Conservation (phyloP, 1,284 basidiomycete species). For the Cryptococcus maquisensis region DNA sequence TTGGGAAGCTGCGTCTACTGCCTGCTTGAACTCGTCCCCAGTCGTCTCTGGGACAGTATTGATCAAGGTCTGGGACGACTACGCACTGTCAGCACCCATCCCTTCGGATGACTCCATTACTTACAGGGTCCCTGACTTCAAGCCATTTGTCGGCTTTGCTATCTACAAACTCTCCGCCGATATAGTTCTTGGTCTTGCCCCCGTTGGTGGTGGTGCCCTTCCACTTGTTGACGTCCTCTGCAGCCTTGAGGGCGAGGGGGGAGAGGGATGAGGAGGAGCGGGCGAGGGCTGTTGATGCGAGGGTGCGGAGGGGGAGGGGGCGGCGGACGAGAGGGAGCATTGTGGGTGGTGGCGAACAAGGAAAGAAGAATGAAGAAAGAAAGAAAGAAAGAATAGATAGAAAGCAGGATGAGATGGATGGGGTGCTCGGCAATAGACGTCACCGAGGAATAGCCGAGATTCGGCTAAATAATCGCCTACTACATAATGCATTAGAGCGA, state of each 20-base stretch:
- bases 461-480: too few species aligned
- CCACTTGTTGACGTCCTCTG: constrained; percentile 55
- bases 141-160: constrained; percentile 73
- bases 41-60: constrained; percentile 88
- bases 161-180: constrained; percentile 75
- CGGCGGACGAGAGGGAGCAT: background rate
- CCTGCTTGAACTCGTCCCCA: constrained; percentile 71
- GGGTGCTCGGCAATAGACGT: too few species aligned
- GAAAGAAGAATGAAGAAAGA: background rate
- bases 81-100: background rate
- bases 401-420: background rate
- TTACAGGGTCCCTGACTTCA: constrained; percentile 80
- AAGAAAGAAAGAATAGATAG: background rate
- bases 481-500: too few species aligned
- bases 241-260: constrained; percentile 31
- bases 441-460: too few species aligned
- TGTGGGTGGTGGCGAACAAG: background rate
- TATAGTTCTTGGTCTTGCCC: constrained; percentile 80
- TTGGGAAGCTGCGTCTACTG: constrained; percentile 78
- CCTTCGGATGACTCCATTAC: constrained; percentile 9
- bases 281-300: constrained; percentile 24
- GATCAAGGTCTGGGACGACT: constrained; percentile 85
- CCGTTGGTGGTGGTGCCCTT: constrained; percentile 78
- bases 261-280: constrained; percentile 16
- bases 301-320: constrained; percentile 11